A percentile compares a stretch with the other conserved stretches of the same genome.
These are phyloP conservation scores for Pichia sp. DNA, from an alignment of 1,139 yeast species.

Conservation along the genomic window DNA sequence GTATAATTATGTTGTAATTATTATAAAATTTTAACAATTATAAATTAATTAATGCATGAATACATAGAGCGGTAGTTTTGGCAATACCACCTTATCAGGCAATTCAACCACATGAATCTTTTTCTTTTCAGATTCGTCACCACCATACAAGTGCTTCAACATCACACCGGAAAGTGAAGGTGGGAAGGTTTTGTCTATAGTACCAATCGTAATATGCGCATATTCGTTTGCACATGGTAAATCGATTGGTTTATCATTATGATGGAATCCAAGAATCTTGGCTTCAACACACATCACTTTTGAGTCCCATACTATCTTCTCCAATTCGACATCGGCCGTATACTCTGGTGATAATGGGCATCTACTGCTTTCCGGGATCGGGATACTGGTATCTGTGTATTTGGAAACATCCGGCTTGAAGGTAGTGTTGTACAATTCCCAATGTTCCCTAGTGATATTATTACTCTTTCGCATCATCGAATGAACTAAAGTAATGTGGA, in stretches of 20 bases:
- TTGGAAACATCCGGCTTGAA: conserved; percentile 17
- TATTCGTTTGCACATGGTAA: conserved; percentile 41
- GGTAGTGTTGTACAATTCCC: conserved; percentile 21
- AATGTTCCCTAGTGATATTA: conserved; percentile 16
- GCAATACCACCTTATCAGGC: conserved; percentile 9
- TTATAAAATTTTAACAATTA: neutral
- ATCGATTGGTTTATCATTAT: conserved; percentile 21
- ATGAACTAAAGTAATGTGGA: conserved; percentile 84
- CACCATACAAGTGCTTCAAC: conserved; percentile 25
- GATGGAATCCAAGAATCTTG: conserved; percentile 34
- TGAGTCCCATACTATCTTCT: conserved; percentile 49
- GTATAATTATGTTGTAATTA: neutral
- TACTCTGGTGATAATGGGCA: conserved; percentile 26
- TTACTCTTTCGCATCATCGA: conserved; percentile 36
- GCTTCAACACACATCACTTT: conserved; percentile 59
- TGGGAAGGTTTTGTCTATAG: conserved; percentile 28
- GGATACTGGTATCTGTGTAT: conserved; percentile 3
- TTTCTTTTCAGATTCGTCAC: conserved; percentile 17
- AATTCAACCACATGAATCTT: conserved; percentile 18
- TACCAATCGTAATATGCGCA: conserved; percentile 80
- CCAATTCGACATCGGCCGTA: conserved; percentile 39
- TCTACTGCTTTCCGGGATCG: conserved; percentile 19
- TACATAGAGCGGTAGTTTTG: conserved; percentile 23
- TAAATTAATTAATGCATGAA: conserved; percentile 13
- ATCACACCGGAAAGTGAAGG: conserved; percentile 41